phyloP scores from a whole-genome alignment of 2,329 filamentous ascomycete species.

The Eutypella sp. region DNA sequence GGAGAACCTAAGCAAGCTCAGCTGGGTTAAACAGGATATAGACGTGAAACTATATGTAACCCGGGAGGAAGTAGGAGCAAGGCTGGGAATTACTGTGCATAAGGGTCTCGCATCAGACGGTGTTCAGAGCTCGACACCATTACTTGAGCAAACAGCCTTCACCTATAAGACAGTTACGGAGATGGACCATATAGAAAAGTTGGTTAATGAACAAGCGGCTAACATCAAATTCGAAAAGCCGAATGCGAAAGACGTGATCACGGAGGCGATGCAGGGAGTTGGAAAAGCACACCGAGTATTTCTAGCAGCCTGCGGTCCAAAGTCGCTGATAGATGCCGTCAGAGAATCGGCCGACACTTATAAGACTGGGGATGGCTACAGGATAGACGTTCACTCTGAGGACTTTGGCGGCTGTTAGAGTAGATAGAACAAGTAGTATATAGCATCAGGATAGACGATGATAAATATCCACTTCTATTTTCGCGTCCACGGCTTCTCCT shows the following conservation, averaged over 20 bases:
- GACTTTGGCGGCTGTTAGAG: neutral
- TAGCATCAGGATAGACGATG: neutral
- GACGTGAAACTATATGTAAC: neutral
- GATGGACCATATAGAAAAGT: neutral
- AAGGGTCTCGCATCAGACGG: neutral
- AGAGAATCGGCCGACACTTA: neutral
- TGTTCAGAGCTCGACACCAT: neutral
- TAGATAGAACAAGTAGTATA: neutral
- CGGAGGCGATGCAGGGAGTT: neutral
- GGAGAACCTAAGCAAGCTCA: neutral
- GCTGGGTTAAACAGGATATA: neutral
- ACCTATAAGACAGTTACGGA: neutral
- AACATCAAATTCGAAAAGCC: neutral
- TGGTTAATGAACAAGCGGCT: neutral
- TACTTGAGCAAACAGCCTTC: neutral
- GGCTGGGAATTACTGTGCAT: neutral
- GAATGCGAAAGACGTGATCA: neutral
- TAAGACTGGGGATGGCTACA: neutral
- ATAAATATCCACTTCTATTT: neutral
- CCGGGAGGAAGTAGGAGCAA: neutral
- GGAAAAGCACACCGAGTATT: neutral
- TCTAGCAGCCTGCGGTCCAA: neutral
- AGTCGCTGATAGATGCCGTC: neutral
- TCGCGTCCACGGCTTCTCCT: neutral
- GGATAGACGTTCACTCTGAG: neutral